Base-by-base conservation (phyloP, 2,329 filamentous ascomycete genomes). In the Colletotrichum lini region DNA sequence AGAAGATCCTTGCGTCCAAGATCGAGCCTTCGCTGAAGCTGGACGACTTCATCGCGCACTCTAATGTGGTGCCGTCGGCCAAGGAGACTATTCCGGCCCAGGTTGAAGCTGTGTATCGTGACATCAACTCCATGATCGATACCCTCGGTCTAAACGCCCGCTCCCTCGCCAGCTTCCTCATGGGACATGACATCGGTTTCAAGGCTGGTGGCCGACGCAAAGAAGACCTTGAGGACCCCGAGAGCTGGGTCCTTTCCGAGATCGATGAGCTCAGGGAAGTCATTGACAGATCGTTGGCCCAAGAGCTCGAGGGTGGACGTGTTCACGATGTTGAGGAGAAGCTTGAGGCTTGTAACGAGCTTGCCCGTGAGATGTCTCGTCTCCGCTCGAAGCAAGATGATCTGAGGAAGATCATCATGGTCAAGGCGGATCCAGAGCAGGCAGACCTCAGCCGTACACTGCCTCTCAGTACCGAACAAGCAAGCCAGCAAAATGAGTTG, bases 81-180 rank as follows among this genome's bases (percentile, higher is more conserved):
- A 84, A 85, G 63, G 87, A 91, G 65, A 90, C 86, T 56, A 84
- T 92, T 42, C 87, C 90, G 4, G 85, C 87, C 10, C 90, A 92
- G 74, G 89, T 91, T 26, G 90, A 92, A 77, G 87, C 89, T 21
- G 84, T 92, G 1, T 96, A 94, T 79, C 89, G 92, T 54, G 94
- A 96, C 76, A 93, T 96, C 79, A 96, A 96, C 80, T 93, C 93
- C 15, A 99, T 98, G 96, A 91, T 99, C 53, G 94, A 98, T 76
- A 96, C 94, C 0, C 84, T 98, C 50, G 96, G 96, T 12, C 88
- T 98, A 60, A 98, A 98, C 78, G 90, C 86, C 13, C 85, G 89
- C 18, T 90, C 93, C 7, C 89, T 96, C 47, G 85, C 86, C 58
- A 84, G 85, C 13, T 92, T 92, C 74, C 86, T 95, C 53, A 86